Evolutionary conservation across 2,329 filamentous ascomycete species (phyloP), one percentile per base, ranked within the genome.

Genomic region (Aspergillus pseudoglaucus): DNA sequence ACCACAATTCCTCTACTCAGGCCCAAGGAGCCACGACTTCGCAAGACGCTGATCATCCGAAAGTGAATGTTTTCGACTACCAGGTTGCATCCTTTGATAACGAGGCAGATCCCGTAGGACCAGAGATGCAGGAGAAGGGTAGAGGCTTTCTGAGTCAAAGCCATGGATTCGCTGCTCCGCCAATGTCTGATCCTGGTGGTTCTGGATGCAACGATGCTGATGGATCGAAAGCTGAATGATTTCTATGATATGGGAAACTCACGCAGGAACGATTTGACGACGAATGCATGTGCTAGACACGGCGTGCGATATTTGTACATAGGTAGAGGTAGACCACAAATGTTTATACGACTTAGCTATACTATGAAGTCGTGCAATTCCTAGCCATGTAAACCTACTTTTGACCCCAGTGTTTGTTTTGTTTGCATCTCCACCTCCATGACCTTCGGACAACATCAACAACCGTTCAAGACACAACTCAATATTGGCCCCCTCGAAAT

Each of bases 111-210:
- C 17, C 27, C 3, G 48, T 53, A 18, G 58, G 52, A 9, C 64
- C 65, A 45, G 70, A 73, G 54, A 72, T 72, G 70, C 55, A 67
- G 49, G 68, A 74, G 56, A 65, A 56, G 48, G 55, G 62, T 14
- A 47, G 53, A 5, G 53, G 53, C 20, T 49, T 65, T 20, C 46
- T 66, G 20, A 48, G 56, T 38, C 53, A 55, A 20, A 18, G 15
- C 1, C 37, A 39, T 20, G 10, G 18, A 12, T 39, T 39, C 10
- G 12, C 17, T 18, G 15, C 18, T 12, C 10, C 17, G 4, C 18
- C 15, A 39, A 18, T 5, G 3, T 12, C 15, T 18, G 37, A 10
- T 4, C 2, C 8, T 39, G 17, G 15, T 18, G 18, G 17, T 9
- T 7, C 5, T 12, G 17, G 8, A 39, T 20, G 3, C 25, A 30